These are phyloP conservation scores for Tetraselmis chui DNA, from an alignment of 139 green algal species.

Conservation along the genomic window DNA sequence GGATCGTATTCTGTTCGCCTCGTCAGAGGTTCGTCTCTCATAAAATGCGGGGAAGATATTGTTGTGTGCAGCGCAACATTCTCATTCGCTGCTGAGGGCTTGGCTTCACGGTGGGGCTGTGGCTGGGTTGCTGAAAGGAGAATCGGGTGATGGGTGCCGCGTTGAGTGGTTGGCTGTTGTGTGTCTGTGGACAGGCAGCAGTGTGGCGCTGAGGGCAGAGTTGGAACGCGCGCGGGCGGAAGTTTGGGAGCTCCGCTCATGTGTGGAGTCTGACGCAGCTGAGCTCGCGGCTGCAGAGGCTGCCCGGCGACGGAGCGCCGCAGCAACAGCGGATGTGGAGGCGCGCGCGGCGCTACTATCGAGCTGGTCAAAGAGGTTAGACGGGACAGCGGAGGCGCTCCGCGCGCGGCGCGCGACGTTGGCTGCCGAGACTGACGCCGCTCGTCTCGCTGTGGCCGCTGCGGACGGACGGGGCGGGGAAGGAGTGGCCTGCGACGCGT, in stretches of 20 bases:
- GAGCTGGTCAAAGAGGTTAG: not conserved
- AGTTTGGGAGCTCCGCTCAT: not conserved
- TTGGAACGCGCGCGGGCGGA: not conserved
- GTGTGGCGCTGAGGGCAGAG: not conserved
- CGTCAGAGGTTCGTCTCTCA: too few species aligned
- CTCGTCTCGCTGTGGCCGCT: not conserved
- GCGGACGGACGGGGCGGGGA: too few species aligned
- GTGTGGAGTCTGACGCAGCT: not conserved
- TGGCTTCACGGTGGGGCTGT: too few species aligned
- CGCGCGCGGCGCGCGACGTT: not conserved
- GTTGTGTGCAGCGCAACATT: too few species aligned
- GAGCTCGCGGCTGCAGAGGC: not conserved
- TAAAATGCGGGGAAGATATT: too few species aligned
- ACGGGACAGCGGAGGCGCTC: not conserved
- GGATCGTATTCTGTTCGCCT: too few species aligned
- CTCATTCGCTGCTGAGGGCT: too few species aligned
- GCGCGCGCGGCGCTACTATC: not conserved
- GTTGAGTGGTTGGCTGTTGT: not conserved
- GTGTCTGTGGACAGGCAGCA: not conserved
- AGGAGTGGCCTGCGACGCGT: not conserved
- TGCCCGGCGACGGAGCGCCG: not conserved
- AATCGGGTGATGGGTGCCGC: not conserved
- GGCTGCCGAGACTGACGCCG: not conserved
- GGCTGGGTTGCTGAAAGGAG: not conserved
- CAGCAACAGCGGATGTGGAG: not conserved